A percentile compares a stretch with the other conserved stretches of the same genome.
phyloP scores from a whole-genome alignment of 116 monocot species.

The Posidonia oceanica region DNA sequence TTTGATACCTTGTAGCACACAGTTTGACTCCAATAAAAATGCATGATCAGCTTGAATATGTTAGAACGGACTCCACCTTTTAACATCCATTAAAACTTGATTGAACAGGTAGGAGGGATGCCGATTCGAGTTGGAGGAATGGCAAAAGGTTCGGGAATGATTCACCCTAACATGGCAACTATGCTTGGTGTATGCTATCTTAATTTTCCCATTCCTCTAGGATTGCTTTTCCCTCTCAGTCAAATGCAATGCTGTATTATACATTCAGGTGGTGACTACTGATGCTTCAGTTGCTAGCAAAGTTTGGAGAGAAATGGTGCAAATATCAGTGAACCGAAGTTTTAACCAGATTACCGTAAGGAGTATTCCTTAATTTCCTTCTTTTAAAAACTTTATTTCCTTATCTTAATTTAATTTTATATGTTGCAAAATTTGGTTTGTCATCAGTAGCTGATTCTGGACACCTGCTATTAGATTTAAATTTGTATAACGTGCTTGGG shows the following conservation, averaged over 20 bases:
- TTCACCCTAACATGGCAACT: constrained; percentile 99
- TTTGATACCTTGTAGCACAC: too few relatives aligned
- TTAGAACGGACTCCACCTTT: not conserved
- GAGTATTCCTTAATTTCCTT: not conserved
- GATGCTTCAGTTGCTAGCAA: constrained; percentile 65
- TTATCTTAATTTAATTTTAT: not conserved
- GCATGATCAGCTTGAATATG: too few relatives aligned
- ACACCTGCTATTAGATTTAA: too few relatives aligned
- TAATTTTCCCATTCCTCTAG: not conserved
- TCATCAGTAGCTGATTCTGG: not conserved
- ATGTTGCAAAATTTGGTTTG: not conserved
- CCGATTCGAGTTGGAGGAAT: constrained; percentile 84
- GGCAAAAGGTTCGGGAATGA: constrained; percentile 99
- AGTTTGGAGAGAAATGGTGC: constrained; percentile 90
- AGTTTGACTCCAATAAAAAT: not conserved
- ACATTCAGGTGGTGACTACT: constrained; percentile 75
- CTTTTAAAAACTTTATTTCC: not conserved
- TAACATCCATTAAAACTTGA: not conserved
- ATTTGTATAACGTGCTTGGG: too few relatives aligned
- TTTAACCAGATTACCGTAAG: constrained; percentile 96
- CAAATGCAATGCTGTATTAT: not conserved
- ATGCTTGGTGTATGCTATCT: constrained; percentile 71
- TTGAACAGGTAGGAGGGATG: constrained; percentile 57
- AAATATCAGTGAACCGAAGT: constrained; percentile 65
- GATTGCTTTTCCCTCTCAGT: not conserved